Evolutionary conservation across 495 filamentous ascomycete species (phyloP), one percentile per base, ranked within the genome.

Genomic region (Barbatosphaeria neglecta): DNA sequence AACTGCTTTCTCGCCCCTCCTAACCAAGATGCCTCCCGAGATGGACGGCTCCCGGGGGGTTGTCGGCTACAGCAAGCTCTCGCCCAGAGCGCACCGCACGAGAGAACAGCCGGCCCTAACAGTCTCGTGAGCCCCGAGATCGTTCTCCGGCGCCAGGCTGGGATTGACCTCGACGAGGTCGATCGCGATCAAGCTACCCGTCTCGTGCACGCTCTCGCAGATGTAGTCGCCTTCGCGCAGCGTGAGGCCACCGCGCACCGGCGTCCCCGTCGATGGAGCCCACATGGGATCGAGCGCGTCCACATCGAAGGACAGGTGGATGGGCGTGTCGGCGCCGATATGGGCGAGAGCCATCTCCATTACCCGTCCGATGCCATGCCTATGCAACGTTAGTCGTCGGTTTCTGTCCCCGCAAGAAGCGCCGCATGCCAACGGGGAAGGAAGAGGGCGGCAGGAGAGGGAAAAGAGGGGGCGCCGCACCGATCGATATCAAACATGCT

Each of bases 131-230:
- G 88, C 89, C 1, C 87, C 89, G 41, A 80, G 47, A 42, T 75
- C 73, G 37, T 67, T 59, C 22, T 64, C 74, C 15, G 69, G 67
- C 52, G 86, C 90, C 50, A 94, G 66, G 48, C 78, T 84, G 7
- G 90, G 90, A 69, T 99, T 99, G 47, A 99, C 93, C 67, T 99
- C 92, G 49, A 84, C 93, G 60, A 99, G 68, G 62, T 99, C 92
- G 69, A 99, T 80, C 11, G 90, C 89, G 6, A 97, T 74, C 48
- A 97, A 63, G 58, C 81, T 88, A 20, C 93, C 93, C 2, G 90
- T 95, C 72, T 90, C 80, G 60, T 95, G 89, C 24, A 99, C 87
- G 55, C 82, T 87, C 68, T 99, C 92, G 55, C 88, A 93, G 66
- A 99, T 99, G 69, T 84, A 99, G 60, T 97, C 93, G 37, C 93